Evolutionary conservation across 1,284 basidiomycete species (phyloP).

Genomic region (Somion occarium): DNA sequence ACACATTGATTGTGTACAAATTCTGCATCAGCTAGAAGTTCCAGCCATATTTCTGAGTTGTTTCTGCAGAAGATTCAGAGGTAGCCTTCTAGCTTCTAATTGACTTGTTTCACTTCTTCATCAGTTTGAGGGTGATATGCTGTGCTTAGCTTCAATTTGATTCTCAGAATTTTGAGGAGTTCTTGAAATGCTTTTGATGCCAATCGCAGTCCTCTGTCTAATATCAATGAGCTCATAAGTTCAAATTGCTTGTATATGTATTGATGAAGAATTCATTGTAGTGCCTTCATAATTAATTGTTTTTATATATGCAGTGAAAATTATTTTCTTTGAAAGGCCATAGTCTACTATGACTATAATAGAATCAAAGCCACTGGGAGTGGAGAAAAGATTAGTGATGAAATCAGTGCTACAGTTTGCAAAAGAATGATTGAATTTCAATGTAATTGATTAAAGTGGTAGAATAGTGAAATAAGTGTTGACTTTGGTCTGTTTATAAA

Average conservation of each 20-base stretch:
- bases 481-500: not conserved
- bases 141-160: too few relatives aligned
- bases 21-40: slow-evolving; percentile 4
- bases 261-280: not conserved
- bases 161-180: slow-evolving; percentile 20
- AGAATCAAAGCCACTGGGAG: too few relatives aligned
- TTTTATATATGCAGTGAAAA: not conserved
- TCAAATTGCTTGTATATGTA: not conserved
- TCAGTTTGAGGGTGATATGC: too few relatives aligned
- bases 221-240: too few relatives aligned
- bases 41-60: slow-evolving; percentile 11
- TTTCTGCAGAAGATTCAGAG: slow-evolving; percentile 10
- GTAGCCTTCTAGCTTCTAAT: slow-evolving; percentile 11
- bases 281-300: not conserved
- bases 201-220: too few relatives aligned
- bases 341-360: not conserved
- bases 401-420: not conserved
- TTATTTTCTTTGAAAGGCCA: not conserved
- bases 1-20: too few relatives aligned
- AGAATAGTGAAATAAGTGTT: not conserved
- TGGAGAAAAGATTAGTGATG: not conserved
- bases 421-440: not conserved
- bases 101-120: slow-evolving; percentile 12
- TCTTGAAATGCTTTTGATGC: slow-evolving; percentile 26
- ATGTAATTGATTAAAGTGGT: not conserved